Evolutionary conservation across 176 grass and related monocot species (phyloP).

Genomic region (Triticum aestivum): IWGSC_CS_RefSeq_v2.1 NC_057806.1:618127577-618128076

Average conservation of each 20-base stretch:
- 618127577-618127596: neutral
- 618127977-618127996: constrained; percentile 62
- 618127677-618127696: too few relatives aligned
- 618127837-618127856: neutral
- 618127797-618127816: neutral
- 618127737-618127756: neutral
- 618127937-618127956: constrained; percentile 83
- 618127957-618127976: constrained; percentile 82
- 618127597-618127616: neutral
- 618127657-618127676: too few relatives aligned
- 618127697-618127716: neutral
- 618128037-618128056: constrained; percentile 79
- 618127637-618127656: too few relatives aligned
- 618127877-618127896: neutral
- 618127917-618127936: constrained; percentile 17
- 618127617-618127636: neutral
- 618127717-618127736: neutral
- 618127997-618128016: constrained; percentile 72
- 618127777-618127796: neutral
- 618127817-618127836: neutral
- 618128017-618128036: constrained; percentile 68
- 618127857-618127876: neutral
- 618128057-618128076: constrained; percentile 58
- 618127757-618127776: neutral
- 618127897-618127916: neutral